A percentile compares a stretch with the other conserved stretches of the same genome.
Conservation (phyloP, 1,284 basidiomycete species). For the Meira nashicola region DNA sequence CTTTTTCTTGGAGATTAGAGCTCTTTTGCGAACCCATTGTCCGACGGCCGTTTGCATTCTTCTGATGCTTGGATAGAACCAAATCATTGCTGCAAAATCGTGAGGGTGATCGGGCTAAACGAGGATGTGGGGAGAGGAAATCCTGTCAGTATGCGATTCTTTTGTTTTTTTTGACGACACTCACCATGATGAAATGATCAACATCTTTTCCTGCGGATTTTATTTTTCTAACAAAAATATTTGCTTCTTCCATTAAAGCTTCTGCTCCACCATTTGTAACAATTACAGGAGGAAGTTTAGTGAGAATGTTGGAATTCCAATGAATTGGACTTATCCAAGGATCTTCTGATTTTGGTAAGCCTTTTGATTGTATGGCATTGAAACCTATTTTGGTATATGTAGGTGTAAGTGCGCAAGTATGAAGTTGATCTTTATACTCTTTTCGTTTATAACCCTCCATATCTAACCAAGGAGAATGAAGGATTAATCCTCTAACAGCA, state of each 20-base stretch:
- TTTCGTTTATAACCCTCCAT: neutral
- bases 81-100: slow-evolving; percentile 6
- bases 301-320: neutral
- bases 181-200: neutral
- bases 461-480: slow-evolving; percentile 10
- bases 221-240: neutral
- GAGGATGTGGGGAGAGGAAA: neutral
- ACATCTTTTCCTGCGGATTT: neutral
- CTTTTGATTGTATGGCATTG: slow-evolving; percentile 1
- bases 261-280: slow-evolving; percentile 6
- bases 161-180: neutral
- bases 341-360: neutral
- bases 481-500: neutral
- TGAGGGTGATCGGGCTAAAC: slow-evolving; percentile 2
- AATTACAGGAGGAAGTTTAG: neutral
- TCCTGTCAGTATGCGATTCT: neutral
- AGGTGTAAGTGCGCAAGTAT: neutral
- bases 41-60: neutral
- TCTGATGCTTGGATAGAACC: slow-evolving; percentile 5
- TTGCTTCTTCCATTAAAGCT: slow-evolving; percentile 2
- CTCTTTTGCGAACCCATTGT: neutral
- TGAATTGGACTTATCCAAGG: slow-evolving; percentile 2
- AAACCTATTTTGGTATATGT: neutral
- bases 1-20: too few relatives aligned
- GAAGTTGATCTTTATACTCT: neutral